Evolutionary conservation across 2,329 filamentous ascomycete species (phyloP), one percentile per base, ranked within the genome.

Genomic region (Colletotrichum eremochloae): DNA sequence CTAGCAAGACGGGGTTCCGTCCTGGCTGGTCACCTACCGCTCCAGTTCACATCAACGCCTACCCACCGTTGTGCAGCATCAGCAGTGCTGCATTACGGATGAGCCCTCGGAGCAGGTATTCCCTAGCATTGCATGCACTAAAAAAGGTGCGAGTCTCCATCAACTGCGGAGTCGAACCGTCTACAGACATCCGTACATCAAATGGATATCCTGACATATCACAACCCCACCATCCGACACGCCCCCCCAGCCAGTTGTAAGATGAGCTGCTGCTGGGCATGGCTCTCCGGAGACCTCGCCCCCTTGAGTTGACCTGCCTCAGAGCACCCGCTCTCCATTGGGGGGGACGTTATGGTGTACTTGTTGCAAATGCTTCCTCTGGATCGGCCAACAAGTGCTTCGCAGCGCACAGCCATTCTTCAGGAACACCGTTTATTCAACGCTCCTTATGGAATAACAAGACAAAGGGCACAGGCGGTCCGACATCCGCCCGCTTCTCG

Each of bases 131-230:
- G 50, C 52, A 38, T 63, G 58, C 65, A 60, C 68, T 71, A 68
- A 71, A 71, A 71, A 71, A 63, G 44, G 68, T 58, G 42, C 36
- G 29, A 57, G 58, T 31, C 58, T 53, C 68, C 68, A 71, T 71
- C 33, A 29, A 63, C 29, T 71, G 68, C 58, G 68, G 68, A 63
- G 63, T 53, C 68, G 14, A 50, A 15, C 58, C 40, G 57, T 46
- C 44, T 63, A 68, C 44, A 24, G 65, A 66, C 24, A 24, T 24
- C 24, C 1, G 24, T n/a, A 42, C 58, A 44, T 52, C 63, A 52
- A 63, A 71, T 63, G 61, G 68, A 53, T 60, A 68, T 63, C 65
- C 68, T 68, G 64, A 71, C 68, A 53, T 68, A 71, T 63, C 68
- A 58, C 52, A 67, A 67, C 68, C 57, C 65, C 68, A 69, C 67